Conservation (phyloP, 352 stramenopile genomes). For the Pythium myriotylum region DNA sequence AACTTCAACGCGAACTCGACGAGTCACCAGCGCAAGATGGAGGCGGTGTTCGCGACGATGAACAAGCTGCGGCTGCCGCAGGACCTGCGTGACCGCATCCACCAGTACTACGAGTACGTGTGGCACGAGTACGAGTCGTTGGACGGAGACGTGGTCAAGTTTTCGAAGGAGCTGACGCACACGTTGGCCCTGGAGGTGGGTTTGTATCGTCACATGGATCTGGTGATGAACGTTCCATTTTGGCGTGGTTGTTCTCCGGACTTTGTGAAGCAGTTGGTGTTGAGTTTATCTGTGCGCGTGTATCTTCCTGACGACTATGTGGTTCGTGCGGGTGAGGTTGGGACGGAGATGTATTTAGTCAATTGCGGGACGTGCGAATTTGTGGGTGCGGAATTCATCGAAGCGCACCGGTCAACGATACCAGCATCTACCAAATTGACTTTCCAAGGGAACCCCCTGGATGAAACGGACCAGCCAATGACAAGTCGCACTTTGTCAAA, state of each 20-base stretch:
- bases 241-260: conserved; percentile 55
- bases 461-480: no score
- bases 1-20: conserved; percentile 58
- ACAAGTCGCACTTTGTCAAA: no score
- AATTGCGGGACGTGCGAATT: conserved; percentile 58
- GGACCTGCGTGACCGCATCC: conserved; percentile 55
- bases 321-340: conserved; percentile 56
- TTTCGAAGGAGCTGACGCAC: conserved; percentile 53
- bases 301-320: conserved; percentile 81
- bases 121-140: conserved; percentile 68
- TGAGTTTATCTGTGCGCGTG: conserved; percentile 54
- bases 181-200: conserved; percentile 60
- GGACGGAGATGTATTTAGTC: conserved; percentile 70
- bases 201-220: conserved; percentile 73
- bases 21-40: conserved; percentile 68
- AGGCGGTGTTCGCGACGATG: conserved; percentile 59
- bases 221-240: conserved; percentile 62
- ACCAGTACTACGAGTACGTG: conserved; percentile 68
- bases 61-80: conserved; percentile 48
- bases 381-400: conserved; percentile 18
- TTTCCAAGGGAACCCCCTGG: no score
- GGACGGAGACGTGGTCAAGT: conserved; percentile 53
- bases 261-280: conserved; percentile 69
- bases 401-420: no score
- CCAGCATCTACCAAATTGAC: no score